Base-by-base conservation (phyloP, 2,329 filamentous ascomycete genomes). In the Alternaria conjuncta region DNA sequence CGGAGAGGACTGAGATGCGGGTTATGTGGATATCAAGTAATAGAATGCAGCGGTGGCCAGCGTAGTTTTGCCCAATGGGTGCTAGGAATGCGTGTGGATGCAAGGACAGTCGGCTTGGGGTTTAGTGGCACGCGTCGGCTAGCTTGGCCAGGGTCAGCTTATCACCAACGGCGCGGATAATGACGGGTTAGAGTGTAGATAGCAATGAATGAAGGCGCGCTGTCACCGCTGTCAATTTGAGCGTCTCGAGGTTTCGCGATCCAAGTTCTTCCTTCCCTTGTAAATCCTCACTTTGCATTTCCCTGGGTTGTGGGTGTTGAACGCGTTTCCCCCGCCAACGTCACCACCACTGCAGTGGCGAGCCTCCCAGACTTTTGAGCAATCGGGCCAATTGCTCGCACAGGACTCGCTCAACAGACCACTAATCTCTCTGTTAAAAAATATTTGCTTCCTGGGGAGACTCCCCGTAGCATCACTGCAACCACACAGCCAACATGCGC, bases 401-500 rank as follows among this genome's bases (percentile, higher is more conserved):
- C 20, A 41, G 30, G 18, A 53, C 43, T 49, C 32, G 28, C 26
- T 21, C 36, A 57, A 25, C 43, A 47, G 20, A 2, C 6, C 53
- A 54, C 23, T 28, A 15, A 25, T 36, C 54, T 50, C 20, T 15
- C 5, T 53, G 49, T 32, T 30, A 11, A n/a, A 30, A 18, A 32
- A 26, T 20, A 21, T 7, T n/a, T 46, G 44, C 36, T 32, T 57
- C 25, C 23, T 20, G 43, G 51, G 32, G 53, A 43, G 30, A n/a
- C 25, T 57, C 55, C 56, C 43, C 55, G 25, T 41, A 53, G 53
- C 55, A 53, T 18, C 47, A 49, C 20, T 28, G 20, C 55, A 18
- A 20, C 26, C 30, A 55, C 15, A 53, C 60, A 55, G 56, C 63
- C 65, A 73, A 43, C 53, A 79, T 79, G 77, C 74, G 75, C 28